Evolutionary conservation across 371 early-diverging fungal species (phyloP), one percentile per base, ranked within the genome.

Genomic region (Apophysomyces trapeziformis): DNA sequence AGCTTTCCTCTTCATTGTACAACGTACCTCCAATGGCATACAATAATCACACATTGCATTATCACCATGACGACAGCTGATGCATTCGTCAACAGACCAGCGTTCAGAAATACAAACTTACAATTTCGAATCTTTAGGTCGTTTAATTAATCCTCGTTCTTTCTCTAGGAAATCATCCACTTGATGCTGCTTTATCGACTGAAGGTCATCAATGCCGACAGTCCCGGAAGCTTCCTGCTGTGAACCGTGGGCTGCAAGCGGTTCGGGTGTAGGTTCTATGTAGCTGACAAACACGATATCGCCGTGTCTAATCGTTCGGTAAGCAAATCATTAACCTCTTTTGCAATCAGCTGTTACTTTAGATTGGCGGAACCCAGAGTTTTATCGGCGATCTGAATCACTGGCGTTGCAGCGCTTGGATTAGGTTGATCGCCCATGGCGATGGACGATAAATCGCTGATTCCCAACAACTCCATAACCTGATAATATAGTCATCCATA

Each of bases 31-130:
- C 26, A 96, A 78, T 5, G 99, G 98, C 90, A 93, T 89, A 75
- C 99, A 99, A 75, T 99, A 97, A 71, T 96, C 96, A 77, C 99
- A 99, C 98, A 98, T 98, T 44, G 95, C 96, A 47, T 91, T 89
- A 13, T 77, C 73, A 8, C 94, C 90, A 73, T 98, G 99, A 58
- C 92, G 92, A 81, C 99, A 98, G 77, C 93, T 93, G 63, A 35
- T 9, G 39, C 61, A 16, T 41, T 56, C 11, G 16, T 13, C 18
- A 38, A 16, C 11, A 18, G 8, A 26, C 21, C 16, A 38, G 32
- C 5, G 26, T 60, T 45, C 41, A 41, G 35, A 54, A 37, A 50
- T 37, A 56, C n/a, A 37, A 26, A 58, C 85, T 72, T 87, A 94
- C 95, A 97, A 95, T 50, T 86, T 88, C 0, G 86, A 66, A 75